phyloP scores from a whole-genome alignment of 148 eudicot genomes.

The Rhododendron molle region DNA sequence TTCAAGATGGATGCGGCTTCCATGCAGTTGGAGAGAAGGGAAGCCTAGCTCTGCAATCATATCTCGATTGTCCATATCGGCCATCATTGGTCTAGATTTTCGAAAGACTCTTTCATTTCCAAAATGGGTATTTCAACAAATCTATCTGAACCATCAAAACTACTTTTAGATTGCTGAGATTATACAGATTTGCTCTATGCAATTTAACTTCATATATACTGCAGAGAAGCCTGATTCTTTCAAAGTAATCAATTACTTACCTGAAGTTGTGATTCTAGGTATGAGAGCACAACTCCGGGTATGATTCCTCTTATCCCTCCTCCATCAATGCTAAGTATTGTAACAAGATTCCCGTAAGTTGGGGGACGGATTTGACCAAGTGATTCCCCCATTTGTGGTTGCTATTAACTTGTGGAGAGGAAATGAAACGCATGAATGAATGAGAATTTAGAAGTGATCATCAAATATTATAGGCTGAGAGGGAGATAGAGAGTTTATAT shows the following conservation, averaged over 20 bases:
- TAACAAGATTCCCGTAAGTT: conserved; percentile 40
- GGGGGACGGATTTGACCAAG: conserved; percentile 21
- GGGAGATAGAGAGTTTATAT: background rate
- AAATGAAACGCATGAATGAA: background rate
- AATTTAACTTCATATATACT: too few species aligned
- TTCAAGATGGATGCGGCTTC: background rate
- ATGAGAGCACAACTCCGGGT: conserved; percentile 41
- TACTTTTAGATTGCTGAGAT: background rate
- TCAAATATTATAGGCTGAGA: background rate
- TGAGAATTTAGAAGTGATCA: background rate
- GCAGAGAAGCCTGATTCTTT: background rate
- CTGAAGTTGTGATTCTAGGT: conserved; percentile 59
- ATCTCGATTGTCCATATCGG: background rate
- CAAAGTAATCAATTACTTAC: background rate
- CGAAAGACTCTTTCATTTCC: background rate
- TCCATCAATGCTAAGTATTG: conserved; percentile 65
- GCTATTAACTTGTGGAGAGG: background rate
- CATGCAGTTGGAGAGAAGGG: background rate
- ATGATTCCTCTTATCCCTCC: conserved; percentile 68
- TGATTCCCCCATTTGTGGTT: background rate
- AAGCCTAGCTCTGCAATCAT: too few species aligned
- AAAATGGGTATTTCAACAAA: background rate
- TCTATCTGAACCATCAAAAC: background rate
- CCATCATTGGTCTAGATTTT: too few species aligned
- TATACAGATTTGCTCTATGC: too few species aligned